Evolutionary conservation across 768 basidiomycete genomes (phyloP), one percentile per base, ranked within the genome.

Genomic region (Pilatotrama ljubarskyi): DNA sequence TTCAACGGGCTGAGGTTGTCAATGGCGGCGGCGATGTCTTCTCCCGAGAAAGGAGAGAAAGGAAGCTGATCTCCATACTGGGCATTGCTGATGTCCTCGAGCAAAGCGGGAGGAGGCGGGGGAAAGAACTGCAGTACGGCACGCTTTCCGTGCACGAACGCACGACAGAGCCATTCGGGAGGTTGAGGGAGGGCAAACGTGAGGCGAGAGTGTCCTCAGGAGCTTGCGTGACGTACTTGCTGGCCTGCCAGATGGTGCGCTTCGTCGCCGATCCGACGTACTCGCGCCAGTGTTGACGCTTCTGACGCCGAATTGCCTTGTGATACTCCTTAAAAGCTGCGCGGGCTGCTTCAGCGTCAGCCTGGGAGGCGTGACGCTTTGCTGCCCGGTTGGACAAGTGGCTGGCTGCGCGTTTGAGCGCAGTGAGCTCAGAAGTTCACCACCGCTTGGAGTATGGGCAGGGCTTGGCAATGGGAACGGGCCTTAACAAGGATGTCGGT

Each of bases 51-150:
- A 68, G 53, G 25, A 60, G 55, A 0, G 13, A 1, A 29, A 50
- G 64, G 0, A 25, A 2, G 18, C 17, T 40, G 0, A 20, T 22
- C 0, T 50, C 40, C 0, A 59, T 18, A 6, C 55, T 64, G 40
- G 67, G 70, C 1, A 8, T 47, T 18, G 42, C 20, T 3, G 10
- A 4, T 2, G 61, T 61, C 0, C 58, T 35, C 47, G 0, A 43
- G 40, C 3, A 42, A 22, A 4, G 7, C 4, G 0, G 11, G 36
- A 1, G 70, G 64, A 2, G 59, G 55, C 5, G 47, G 20, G 10
- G 64, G 65, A 25, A 74, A 73, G 55, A 74, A 73, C 0, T 63
- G 20, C 2, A 75, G 64, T 0, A 58, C 15, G 0, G 53, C 7
- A 40, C 66, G 61, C 29, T 72, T 73, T 65, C 51, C 9, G 53